These are phyloP conservation scores for Dryadomyces quercivorus DNA, from an alignment of 2,329 filamentous ascomycete genomes.

Conservation along the genomic window DNA sequence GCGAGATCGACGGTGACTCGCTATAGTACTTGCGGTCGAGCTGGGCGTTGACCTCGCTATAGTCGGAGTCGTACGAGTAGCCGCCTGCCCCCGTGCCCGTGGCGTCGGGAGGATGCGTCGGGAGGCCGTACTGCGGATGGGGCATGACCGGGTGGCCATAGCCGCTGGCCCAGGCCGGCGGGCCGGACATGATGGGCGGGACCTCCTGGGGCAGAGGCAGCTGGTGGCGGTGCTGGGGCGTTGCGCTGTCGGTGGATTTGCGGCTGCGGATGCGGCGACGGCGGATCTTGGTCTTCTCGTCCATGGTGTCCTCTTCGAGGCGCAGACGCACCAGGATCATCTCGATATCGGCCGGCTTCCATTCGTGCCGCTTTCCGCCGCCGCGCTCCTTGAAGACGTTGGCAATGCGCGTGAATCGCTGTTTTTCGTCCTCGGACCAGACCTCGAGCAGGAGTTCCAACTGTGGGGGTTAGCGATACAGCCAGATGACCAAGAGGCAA, in stretches of 20 bases:
- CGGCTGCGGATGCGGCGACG: conserved; percentile 16
- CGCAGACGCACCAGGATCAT: conserved; percentile 35
- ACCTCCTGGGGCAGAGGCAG: not conserved
- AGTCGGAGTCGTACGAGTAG: not conserved
- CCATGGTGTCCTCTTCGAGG: conserved; percentile 31
- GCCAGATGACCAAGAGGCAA: not conserved
- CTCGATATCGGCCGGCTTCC: conserved; percentile 37
- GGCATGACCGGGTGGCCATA: not conserved
- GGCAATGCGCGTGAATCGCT: conserved; percentile 29
- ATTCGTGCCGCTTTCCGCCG: conserved; percentile 36
- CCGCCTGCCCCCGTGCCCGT: not conserved
- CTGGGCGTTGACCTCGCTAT: not conserved
- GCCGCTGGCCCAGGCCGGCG: not conserved
- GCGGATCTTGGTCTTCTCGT: conserved; percentile 26
- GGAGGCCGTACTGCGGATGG: conserved; percentile 4
- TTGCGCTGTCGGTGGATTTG: not conserved
- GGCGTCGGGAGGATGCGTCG: not conserved
- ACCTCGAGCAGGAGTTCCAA: conserved; percentile 23
- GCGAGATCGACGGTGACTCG: not conserved
- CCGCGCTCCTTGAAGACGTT: conserved; percentile 35
- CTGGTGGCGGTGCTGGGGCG: not conserved
- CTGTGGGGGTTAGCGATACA: not conserved
- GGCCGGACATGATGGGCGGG: not conserved
- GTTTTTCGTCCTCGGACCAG: conserved; percentile 27
- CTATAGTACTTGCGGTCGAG: not conserved